Base-by-base conservation (phyloP, 2,329 filamentous ascomycete species). In the Fonsecaea monophora region DNA sequence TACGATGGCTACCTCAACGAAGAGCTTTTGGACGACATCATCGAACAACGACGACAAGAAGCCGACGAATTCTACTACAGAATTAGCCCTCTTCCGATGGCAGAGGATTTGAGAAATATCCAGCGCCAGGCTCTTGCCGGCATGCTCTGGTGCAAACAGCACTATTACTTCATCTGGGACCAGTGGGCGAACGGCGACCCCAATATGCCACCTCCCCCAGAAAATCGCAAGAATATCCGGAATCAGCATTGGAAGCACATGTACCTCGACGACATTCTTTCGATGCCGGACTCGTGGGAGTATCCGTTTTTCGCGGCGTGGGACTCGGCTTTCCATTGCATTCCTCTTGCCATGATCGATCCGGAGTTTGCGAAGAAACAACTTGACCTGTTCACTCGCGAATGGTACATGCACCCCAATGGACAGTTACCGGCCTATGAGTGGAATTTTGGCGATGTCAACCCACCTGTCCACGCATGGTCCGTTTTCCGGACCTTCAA, bases 331-430 rank as follows among this genome's bases (percentile, higher is more conserved):
- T 98, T 98, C 79, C 95, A 98, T 80, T 97, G 94, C 76, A 97
- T 98, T 73, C 92, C 94, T 0, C 81, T 98, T 68, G 92, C 95
- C 45, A 97, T 98, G 94, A 94, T 98, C 70, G 94, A 98, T 74
- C 95, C 94, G 0, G 94, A 97, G 50, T 97, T 97, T 74, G 94
- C 94, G 63, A 98, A 98, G 86, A 97, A 97, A 82, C 94, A 98
- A 80, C 88, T 98, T 58, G 95, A 98, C 77, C 82, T 98, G 50
- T 94, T 98, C 77, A 98, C 94, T 2, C 87, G 94, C 74, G 95
- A 98, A 82, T 98, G 94, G 95, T 98, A 97, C 82, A 97, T 95
- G 86, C 94, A 98, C 79, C 94, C 94, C 15, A 98, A 98, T 74
- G 95, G 94, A 54, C 94, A 98, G 79, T 82, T 98, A 42, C 92